A percentile compares a stretch with the other conserved stretches of the same genome.
Evolutionary conservation across 441 rosid species (phyloP).

Genomic region (Lepidium campestre): DNA sequence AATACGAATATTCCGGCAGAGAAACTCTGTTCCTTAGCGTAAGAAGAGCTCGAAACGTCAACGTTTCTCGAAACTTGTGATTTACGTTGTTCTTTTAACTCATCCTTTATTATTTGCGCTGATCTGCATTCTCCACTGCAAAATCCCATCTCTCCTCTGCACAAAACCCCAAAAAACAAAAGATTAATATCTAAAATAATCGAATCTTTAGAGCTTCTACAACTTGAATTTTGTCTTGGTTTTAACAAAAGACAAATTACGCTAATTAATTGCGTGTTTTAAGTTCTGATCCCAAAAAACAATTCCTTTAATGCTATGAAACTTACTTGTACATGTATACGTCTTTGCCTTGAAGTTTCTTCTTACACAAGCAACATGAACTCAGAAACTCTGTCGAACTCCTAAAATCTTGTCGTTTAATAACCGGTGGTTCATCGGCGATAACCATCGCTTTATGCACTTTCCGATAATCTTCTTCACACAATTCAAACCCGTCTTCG

Average conservation of each 20-base stretch:
- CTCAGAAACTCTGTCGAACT: conserved; percentile 34
- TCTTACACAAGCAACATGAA: conserved; percentile 48
- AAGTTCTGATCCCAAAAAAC: no score
- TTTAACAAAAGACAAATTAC: background rate
- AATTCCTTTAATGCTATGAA: no score
- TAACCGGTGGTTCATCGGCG: conserved; percentile 19
- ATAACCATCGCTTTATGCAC: background rate
- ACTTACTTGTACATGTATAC: conserved; percentile 75
- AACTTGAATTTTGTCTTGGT: background rate
- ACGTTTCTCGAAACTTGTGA: conserved; percentile 31
- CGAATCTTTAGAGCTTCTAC: background rate
- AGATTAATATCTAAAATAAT: background rate
- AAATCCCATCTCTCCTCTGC: conserved; percentile 74
- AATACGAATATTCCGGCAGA: conserved; percentile 26
- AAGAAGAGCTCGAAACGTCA: conserved; percentile 17
- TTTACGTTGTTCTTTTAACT: conserved; percentile 46
- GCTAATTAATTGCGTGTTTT: no score
- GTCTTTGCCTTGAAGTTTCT: conserved; percentile 57
- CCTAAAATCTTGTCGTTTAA: background rate
- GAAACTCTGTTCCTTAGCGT: background rate
- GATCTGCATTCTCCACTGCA: conserved; percentile 64
- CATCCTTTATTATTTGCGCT: conserved; percentile 47
- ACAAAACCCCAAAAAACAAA: background rate
- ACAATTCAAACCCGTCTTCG: conserved; percentile 29
- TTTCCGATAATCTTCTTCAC: background rate